Conservation (phyloP, 2,329 filamentous ascomycete species). For the Talaromyces verruculosus region DNA sequence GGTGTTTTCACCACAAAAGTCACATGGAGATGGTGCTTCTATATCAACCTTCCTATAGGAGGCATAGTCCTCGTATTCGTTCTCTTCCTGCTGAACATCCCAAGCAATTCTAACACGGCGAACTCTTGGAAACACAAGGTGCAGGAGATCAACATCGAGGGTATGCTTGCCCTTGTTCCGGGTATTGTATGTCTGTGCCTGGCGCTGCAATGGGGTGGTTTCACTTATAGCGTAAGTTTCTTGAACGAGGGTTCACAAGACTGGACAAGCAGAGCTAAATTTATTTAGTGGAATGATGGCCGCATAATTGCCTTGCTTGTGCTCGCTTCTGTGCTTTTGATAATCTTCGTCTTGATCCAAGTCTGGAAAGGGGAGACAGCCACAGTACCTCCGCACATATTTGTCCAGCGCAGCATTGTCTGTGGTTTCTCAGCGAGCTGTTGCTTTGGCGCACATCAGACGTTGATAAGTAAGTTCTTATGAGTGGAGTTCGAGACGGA, state of each 20-base stretch:
- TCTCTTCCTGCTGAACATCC: conserved; percentile 32
- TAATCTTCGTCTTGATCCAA: conserved; percentile 42
- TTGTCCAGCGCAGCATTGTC: conserved; percentile 45
- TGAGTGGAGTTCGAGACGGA: too few species aligned
- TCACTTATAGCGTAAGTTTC: conserved; percentile 13
- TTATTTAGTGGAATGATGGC: conserved; percentile 43
- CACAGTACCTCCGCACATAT: conserved; percentile 46
- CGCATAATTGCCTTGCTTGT: conserved; percentile 53
- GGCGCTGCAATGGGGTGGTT: conserved; percentile 48
- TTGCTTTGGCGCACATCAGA: neutral
- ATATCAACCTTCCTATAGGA: conserved; percentile 52
- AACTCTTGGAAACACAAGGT: conserved; percentile 4
- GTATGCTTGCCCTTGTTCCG: conserved; percentile 38
- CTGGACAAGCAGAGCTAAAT: neutral
- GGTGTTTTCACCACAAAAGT: conserved; percentile 61
- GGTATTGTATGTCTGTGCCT: conserved; percentile 50
- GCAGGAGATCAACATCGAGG: conserved; percentile 1
- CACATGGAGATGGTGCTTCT: conserved; percentile 62
- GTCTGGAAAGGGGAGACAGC: conserved; percentile 35
- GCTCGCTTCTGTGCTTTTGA: conserved; percentile 50
- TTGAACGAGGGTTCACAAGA: neutral
- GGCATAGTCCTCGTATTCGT: conserved; percentile 35
- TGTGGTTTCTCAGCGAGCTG: neutral
- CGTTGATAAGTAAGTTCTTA: neutral
- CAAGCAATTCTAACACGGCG: neutral